Evolutionary conservation across 495 filamentous ascomycete species (phyloP), one percentile per base, ranked within the genome.

Genomic region (Aspergillus wentii): DNA sequence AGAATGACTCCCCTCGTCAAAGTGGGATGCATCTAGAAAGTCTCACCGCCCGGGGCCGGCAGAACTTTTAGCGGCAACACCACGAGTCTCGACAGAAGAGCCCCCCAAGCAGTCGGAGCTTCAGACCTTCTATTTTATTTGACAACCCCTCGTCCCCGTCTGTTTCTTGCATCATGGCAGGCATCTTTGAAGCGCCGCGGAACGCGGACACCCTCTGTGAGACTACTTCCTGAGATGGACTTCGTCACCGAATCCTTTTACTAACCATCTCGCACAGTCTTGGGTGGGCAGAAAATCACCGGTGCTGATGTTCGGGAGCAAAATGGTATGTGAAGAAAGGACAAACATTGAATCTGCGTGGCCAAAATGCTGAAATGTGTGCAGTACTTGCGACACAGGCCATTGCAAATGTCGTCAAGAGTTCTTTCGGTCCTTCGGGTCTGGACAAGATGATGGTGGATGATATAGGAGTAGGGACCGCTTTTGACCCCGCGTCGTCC

Each of bases 401-500:
- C 30, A 96, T 99, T 59, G 84, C 92, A 61, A 97, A 96, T 82
- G 88, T 96, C 36, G 88, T 99, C 60, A 96, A 95, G 70, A 94
- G 85, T 67, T 99, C 92, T 10, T 99, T 97, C 61, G 92, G 92
- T 27, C 92, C 92, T 41, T 94, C 87, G 42, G 92, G 92, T 22
- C 71, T 99, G 48, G 92, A 99, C 58, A 99, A 99, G 78, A 97
- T 99, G 94, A 97, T 99, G 94, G 94, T 99, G 56, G 92, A 99
- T 64, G 92, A 99, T 57, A 97, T 97, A 61, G 92, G 92, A 52
- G 86, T 89, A 76, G 46, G 82, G 52, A 50, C 39, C 31, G 32
- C 11, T 19, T 26, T 40, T 38, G 35, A 45, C 57, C 62, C 61
- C 61, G 54, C 58, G 51, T 32, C 17, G 11, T 23, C 34, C 16